phyloP scores from a whole-genome alignment of 2,329 filamentous ascomycete species.

The Cladorrhinum sp. region DNA sequence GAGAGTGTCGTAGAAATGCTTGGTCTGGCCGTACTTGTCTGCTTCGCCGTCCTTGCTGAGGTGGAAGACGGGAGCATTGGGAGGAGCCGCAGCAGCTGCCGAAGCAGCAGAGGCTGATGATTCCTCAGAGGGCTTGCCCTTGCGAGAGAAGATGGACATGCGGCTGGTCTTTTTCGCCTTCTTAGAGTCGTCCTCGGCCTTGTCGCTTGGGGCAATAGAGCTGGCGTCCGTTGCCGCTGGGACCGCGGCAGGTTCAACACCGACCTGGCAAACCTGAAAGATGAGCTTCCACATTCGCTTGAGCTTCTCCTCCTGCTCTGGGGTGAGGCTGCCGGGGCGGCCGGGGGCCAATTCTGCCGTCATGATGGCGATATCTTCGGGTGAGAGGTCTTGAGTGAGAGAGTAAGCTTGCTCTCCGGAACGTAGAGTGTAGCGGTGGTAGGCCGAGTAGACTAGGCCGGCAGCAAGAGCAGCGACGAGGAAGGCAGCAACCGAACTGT shows the following conservation, averaged over 20 bases:
- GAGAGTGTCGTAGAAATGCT: conserved; percentile 79
- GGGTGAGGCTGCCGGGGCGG: conserved; percentile 80
- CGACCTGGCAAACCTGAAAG: conserved; percentile 71
- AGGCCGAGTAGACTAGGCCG: conserved; percentile 18
- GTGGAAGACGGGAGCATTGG: conserved; percentile 30
- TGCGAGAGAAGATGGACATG: conserved; percentile 65
- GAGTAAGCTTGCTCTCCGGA: background rate
- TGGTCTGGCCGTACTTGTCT: conserved; percentile 90
- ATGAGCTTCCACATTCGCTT: conserved; percentile 80
- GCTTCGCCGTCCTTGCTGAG: conserved; percentile 54
- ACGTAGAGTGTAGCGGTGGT: conserved; percentile 7
- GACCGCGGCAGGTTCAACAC: conserved; percentile 30
- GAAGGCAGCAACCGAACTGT: conserved; percentile 17
- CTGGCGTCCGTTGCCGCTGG: conserved; percentile 31
- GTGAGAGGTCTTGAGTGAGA: conserved; percentile 1
- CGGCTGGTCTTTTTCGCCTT: conserved; percentile 71
- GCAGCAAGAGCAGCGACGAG: conserved; percentile 19
- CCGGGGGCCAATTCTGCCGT: conserved; percentile 55
- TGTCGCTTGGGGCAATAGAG: conserved; percentile 31
- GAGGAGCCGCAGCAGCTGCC: conserved; percentile 5
- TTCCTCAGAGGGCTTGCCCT: conserved; percentile 50
- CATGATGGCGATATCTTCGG: conserved; percentile 20
- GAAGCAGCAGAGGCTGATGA: conserved; percentile 33
- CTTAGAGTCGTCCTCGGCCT: conserved; percentile 35
- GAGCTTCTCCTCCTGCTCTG: conserved; percentile 83